Base-by-base conservation (phyloP, 345 rosid species). In the Conringia planisiliqua region DNA sequence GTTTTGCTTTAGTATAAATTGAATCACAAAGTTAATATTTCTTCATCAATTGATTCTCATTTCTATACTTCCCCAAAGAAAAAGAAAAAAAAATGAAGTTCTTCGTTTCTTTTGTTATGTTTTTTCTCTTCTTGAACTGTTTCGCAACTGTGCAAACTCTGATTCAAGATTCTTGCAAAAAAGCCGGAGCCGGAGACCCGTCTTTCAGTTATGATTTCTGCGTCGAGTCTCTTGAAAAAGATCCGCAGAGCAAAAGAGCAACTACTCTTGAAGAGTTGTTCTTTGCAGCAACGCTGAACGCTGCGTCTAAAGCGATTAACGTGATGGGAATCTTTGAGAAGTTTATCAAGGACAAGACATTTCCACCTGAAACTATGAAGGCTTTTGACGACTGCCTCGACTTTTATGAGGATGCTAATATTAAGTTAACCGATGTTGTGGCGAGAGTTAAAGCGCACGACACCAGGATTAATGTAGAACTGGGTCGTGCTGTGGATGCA, bases 341-440 rank as follows among this genome's bases (percentile, higher is more conserved):
- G 17, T 78, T 83, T 16, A 24, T 76, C 40, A 22, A 20, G 0
- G 42, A 14, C 13, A 74, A 65, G 52, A 51, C 8, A 10, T 2
- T 11, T 51, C 1, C 64, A 77, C 9, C 4, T 14, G 4, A 33
- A n/a, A 20, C 36, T 35, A 72, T 59, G 42, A 42, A 7, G 3
- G 67, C 76, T 13, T 64, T 86, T 38, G 16, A 67, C 18, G 80
- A 59, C 68, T 87, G 88, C 63, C 29, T 58, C 9, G 74, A 85
- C 17, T 72, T 85, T 32, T 87, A 82, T 54, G 57, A 62, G 0
- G 74, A 69, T 1, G 87, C 78, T 16, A 32, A 1, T 5, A 60
- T 59, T 4, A 6, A 68, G 1, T 47, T 87, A 7, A 12, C 16
- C 5, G 3, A 8, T 16, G 40, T 14, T 30, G 8, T 16, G 38